These are phyloP conservation scores for Hypocreales sp. DNA, from an alignment of 2,329 filamentous ascomycete species.

Conservation along the genomic window DNA sequence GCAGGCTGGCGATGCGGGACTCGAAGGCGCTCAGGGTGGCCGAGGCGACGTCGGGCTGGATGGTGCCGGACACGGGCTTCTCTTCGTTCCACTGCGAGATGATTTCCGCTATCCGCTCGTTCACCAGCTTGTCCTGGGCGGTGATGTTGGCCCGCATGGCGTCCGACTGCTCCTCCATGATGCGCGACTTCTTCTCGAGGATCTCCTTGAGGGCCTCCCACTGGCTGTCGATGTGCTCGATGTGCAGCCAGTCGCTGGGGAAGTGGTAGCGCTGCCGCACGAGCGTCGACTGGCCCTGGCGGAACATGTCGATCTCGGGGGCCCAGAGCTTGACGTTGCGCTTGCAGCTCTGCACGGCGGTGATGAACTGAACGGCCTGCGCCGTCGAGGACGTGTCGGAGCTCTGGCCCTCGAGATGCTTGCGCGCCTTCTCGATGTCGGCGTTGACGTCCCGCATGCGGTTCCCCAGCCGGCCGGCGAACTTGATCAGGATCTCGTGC, in stretches of 20 bases:
- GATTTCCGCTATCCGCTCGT: slow-evolving; percentile 74
- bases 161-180: slow-evolving; percentile 93
- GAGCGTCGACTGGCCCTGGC: slow-evolving; percentile 86
- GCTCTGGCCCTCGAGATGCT: slow-evolving; percentile 81
- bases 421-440: slow-evolving; percentile 79
- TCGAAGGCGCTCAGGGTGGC: slow-evolving; percentile 73
- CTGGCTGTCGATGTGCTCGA: slow-evolving; percentile 91
- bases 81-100: slow-evolving; percentile 85
- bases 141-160: slow-evolving; percentile 87
- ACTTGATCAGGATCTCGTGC: slow-evolving; percentile 88
- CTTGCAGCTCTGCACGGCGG: slow-evolving; percentile 91
- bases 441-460: slow-evolving; percentile 87
- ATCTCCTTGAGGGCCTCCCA: slow-evolving; percentile 92
- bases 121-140: slow-evolving; percentile 84
- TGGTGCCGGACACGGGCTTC: slow-evolving; percentile 90
- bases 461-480: slow-evolving; percentile 73
- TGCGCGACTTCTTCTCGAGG: slow-evolving; percentile 79
- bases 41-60: slow-evolving; percentile 78
- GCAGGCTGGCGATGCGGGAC: slow-evolving; percentile 65
- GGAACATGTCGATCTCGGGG: slow-evolving; percentile 89
- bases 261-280: slow-evolving; percentile 88
- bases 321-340: slow-evolving; percentile 88
- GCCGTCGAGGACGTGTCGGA: slow-evolving; percentile 91
- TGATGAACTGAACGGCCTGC: slow-evolving; percentile 96
- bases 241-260: slow-evolving; percentile 82